phyloP scores from a whole-genome alignment of 176 grass and related monocot species.

The Pontederia paniculata region DNA sequence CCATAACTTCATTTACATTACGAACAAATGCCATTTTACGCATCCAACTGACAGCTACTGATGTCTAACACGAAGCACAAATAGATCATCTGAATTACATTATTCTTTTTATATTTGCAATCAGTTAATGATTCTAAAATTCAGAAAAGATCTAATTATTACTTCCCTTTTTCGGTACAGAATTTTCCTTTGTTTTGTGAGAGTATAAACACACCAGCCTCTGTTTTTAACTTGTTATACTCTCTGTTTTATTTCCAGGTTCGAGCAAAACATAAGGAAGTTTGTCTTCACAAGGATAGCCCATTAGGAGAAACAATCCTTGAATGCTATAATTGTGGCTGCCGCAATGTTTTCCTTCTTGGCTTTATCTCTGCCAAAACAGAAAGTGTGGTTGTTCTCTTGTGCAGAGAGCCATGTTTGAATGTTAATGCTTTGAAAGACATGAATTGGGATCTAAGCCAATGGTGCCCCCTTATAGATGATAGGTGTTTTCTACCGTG shows the following conservation, averaged over 20 bases:
- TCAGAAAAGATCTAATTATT: too few relatives aligned
- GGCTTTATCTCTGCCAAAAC: slow-evolving; percentile 98
- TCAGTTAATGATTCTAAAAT: too few relatives aligned
- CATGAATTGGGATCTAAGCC: slow-evolving; percentile 99
- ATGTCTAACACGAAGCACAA: too few relatives aligned
- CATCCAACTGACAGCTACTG: too few relatives aligned
- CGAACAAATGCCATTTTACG: too few relatives aligned
- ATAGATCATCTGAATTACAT: too few relatives aligned
- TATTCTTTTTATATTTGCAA: too few relatives aligned
- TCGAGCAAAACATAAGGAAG: slow-evolving; percentile 98
- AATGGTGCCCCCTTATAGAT: slow-evolving; percentile 98
- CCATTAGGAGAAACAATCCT: slow-evolving; percentile 97
- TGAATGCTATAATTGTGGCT: slow-evolving; percentile 98
- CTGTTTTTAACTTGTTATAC: not conserved
- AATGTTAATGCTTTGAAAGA: slow-evolving; percentile 98
- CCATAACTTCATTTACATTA: too few relatives aligned
- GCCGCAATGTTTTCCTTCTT: slow-evolving; percentile 97
- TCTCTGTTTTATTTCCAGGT: slow-evolving; percentile 38
- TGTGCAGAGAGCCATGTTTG: slow-evolving; percentile 98
- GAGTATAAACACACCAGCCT: too few relatives aligned
- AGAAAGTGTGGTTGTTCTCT: slow-evolving; percentile 92
- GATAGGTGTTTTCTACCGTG: slow-evolving; percentile 91
- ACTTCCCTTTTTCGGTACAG: too few relatives aligned
- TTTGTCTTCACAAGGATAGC: slow-evolving; percentile 97
- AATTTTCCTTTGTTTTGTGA: too few relatives aligned